Evolutionary conservation across 2,329 filamentous ascomycete species (phyloP), one percentile per base, ranked within the genome.

Genomic region (Biscogniauxia marginata): DNA sequence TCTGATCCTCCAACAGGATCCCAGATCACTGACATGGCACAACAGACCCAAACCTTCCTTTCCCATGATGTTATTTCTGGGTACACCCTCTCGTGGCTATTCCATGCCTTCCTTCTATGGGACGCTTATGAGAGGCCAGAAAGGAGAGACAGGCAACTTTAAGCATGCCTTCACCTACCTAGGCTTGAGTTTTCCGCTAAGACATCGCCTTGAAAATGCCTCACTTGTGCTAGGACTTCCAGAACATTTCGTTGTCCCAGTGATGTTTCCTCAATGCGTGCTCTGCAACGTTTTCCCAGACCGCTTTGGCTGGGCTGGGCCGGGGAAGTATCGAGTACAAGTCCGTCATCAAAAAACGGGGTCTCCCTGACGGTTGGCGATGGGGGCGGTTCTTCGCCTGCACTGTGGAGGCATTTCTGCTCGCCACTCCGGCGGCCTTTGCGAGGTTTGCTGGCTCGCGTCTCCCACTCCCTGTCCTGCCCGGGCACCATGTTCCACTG

Each of bases 401-500:
- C 30, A 39, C 30, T 8, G 30, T 39, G 30, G 30, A 39, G 30
- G 9, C 30, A 16, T 16, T 39, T 16, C 13, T 39, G 30, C 13
- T 39, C 30, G 13, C 30, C 13, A 39, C 30, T 16, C 30, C 30
- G 11, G 30, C 30, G 13, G 30, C 30, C n/a, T 16, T 39, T 39
- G 30, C 30, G 30, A 30, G 48, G 48, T 25, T 50, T 46, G 19
- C 45, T 46, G 45, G 19, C 18, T 34, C 9, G 21, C 23, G 22
- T 39, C 34, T 18, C 48, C 48, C 48, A 30, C 48, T 23, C 48
- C 24, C 23, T 50, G 25, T 30, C 23, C 22, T 30, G 30, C 48
- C 48, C 24, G 18, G 18, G 48, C 48, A 19, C 48, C 44, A 18
- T 61, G 60, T 64, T 58, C 55, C 62, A 64, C 62, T 64, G 62